Evolutionary conservation across 1,284 basidiomycete genomes (phyloP).

Genomic region (Entoloma clypeatum): DNA sequence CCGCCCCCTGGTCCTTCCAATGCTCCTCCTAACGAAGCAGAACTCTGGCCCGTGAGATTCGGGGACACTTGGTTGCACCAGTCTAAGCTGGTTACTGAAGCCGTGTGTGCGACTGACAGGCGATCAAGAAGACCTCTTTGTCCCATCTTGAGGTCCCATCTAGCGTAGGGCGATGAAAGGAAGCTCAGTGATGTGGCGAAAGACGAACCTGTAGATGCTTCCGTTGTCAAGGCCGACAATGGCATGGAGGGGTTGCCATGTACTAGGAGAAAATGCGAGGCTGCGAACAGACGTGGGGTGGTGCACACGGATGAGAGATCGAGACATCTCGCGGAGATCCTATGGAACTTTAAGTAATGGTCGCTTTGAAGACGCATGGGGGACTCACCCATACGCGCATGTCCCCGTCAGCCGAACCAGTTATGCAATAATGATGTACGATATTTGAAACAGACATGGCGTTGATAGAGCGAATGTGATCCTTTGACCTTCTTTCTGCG

Average conservation of each 20-base stretch:
- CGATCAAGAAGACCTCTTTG: constrained; percentile 70
- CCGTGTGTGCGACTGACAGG: constrained; percentile 74
- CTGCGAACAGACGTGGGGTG: constrained; percentile 71
- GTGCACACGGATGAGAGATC: constrained; percentile 68
- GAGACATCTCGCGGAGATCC: constrained; percentile 74
- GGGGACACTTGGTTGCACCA: constrained; percentile 51
- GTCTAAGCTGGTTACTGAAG: constrained; percentile 73
- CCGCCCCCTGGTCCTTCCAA: constrained; percentile 31
- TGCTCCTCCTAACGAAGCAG: constrained; percentile 16
- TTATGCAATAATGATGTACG: constrained; percentile 69
- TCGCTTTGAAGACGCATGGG: constrained; percentile 1
- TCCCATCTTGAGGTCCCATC: constrained; percentile 79
- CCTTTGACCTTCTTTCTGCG: constrained; percentile 67
- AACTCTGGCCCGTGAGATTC: constrained; percentile 17
- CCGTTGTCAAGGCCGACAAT: constrained; percentile 82
- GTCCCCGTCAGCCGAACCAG: constrained; percentile 80
- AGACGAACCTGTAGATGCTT: constrained; percentile 48
- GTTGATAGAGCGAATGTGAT: constrained; percentile 76
- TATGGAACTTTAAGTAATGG: constrained; percentile 27
- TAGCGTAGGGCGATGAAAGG: constrained; percentile 22
- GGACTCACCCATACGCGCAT: constrained; percentile 75
- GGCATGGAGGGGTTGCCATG: constrained; percentile 63
- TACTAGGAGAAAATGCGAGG: constrained; percentile 67
- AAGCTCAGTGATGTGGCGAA: neutral
- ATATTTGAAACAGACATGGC: constrained; percentile 60